These are phyloP conservation scores for Ophiosphaerella narmari DNA, from an alignment of 2,329 filamentous ascomycete species.

Conservation along the genomic window DNA sequence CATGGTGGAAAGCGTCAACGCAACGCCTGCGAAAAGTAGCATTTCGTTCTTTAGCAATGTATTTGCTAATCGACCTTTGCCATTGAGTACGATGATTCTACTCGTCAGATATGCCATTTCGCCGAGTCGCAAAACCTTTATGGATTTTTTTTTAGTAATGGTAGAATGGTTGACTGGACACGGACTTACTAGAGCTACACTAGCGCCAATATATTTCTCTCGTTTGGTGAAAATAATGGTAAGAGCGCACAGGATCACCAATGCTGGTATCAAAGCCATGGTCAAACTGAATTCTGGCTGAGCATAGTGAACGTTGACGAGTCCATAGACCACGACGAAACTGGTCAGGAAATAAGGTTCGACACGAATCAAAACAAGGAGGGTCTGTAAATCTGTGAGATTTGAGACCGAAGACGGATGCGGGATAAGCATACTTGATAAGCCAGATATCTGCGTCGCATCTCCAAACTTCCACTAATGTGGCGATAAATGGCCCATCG, in stretches of 20 bases:
- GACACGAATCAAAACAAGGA: conserved; percentile 24
- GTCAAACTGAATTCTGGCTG: conserved; percentile 30
- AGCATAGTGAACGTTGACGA: conserved; percentile 26
- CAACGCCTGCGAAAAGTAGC: conserved; percentile 20
- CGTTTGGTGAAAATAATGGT: conserved; percentile 13
- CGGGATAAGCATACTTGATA: conserved; percentile 16
- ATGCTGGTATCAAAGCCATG: conserved; percentile 26
- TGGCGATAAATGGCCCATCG: conserved; percentile 24
- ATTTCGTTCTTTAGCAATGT: conserved; percentile 30
- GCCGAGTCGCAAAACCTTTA: conserved; percentile 16
- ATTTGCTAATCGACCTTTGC: conserved; percentile 2
- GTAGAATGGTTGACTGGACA: neutral
- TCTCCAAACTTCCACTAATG: conserved; percentile 15
- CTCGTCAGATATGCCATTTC: conserved; percentile 26
- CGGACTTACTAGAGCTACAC: conserved; percentile 18
- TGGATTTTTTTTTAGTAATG: neutral
- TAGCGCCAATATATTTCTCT: conserved; percentile 16
- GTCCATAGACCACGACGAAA: conserved; percentile 26
- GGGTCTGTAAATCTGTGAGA: conserved; percentile 10
- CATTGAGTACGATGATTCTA: conserved; percentile 23
- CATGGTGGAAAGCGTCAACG: conserved; percentile 8
- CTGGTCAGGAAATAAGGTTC: conserved; percentile 23
- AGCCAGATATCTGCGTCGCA: conserved; percentile 12
- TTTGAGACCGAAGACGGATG: no score
- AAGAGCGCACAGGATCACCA: conserved; percentile 16